Evolutionary conservation across 352 stramenopile species (phyloP).

Genomic region (Phytophthora palmivora): DNA sequence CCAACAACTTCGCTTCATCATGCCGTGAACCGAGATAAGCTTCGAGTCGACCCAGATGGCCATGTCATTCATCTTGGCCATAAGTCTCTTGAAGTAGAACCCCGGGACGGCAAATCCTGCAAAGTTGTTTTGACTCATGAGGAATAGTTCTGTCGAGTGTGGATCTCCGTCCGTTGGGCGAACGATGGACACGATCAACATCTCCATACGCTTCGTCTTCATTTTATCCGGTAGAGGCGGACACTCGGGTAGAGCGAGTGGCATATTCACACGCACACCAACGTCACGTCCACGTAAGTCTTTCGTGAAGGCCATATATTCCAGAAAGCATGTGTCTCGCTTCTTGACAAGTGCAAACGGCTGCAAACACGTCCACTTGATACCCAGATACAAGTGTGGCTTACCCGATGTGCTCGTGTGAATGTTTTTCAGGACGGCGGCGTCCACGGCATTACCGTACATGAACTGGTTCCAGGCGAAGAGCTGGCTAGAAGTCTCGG

Average conservation of each 20-base stretch:
- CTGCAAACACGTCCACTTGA: conserved; percentile 79
- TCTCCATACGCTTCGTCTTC: conserved; percentile 60
- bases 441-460: conserved; percentile 63
- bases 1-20: conserved; percentile 56
- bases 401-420: conserved; percentile 52
- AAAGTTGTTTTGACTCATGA: conserved; percentile 62
- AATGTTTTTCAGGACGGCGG: conserved; percentile 69
- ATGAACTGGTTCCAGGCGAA: conserved; percentile 75
- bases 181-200: conserved; percentile 61
- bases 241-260: conserved; percentile 63
- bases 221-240: conserved; percentile 49
- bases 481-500: conserved; percentile 57
- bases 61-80: conserved; percentile 58
- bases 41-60: conserved; percentile 57
- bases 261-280: conserved; percentile 63
- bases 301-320: conserved; percentile 75
- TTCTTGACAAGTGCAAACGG: conserved; percentile 66
- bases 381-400: conserved; percentile 68
- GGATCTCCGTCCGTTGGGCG: conserved; percentile 31
- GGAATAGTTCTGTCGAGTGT: conserved; percentile 54
- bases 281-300: conserved; percentile 63
- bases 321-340: conserved; percentile 71
- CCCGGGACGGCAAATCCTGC: conserved; percentile 37
- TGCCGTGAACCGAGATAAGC: conserved; percentile 53
- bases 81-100: conserved; percentile 52